Evolutionary conservation across 768 basidiomycete genomes (phyloP).

Genomic region (Fistulinella prunicolor): DNA sequence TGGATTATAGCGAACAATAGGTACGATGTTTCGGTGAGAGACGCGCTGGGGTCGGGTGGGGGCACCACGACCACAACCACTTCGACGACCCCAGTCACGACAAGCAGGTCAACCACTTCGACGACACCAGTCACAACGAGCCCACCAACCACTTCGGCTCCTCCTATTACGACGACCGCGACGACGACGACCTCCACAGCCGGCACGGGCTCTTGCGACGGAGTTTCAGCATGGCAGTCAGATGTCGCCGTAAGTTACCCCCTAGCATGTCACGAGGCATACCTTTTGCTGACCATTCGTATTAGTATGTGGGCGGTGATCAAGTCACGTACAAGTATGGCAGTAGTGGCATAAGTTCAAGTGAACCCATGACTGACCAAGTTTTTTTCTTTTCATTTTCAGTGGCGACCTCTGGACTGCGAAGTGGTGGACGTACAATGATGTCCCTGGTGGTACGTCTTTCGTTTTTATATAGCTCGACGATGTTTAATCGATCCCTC

Average conservation of each 20-base stretch:
- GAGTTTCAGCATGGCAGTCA: slow-evolving; percentile 43
- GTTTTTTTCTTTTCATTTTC: neutral
- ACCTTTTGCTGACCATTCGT: neutral
- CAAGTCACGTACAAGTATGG: slow-evolving; percentile 44
- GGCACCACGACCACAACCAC: slow-evolving; percentile 15
- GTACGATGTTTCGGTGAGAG: slow-evolving; percentile 60
- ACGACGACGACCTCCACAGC: slow-evolving; percentile 7
- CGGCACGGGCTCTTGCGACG: slow-evolving; percentile 35
- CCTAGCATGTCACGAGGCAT: neutral
- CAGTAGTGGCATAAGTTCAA: no score
- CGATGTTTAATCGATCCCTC: no score
- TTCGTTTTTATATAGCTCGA: no score
- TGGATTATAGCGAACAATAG: slow-evolving; percentile 46
- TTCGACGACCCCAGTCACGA: slow-evolving; percentile 15
- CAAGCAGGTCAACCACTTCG: slow-evolving; percentile 12
- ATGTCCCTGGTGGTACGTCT: slow-evolving; percentile 34
- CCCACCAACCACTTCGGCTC: slow-evolving; percentile 1
- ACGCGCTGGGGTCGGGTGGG: slow-evolving; percentile 43
- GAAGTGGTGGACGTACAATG: slow-evolving; percentile 45
- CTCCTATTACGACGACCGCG: slow-evolving; percentile 8
- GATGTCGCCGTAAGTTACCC: slow-evolving; percentile 35
- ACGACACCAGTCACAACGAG: slow-evolving; percentile 16
- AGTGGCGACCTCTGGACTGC: slow-evolving; percentile 53
- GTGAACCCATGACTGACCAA: neutral
- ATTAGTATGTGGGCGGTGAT: slow-evolving; percentile 45